These are phyloP conservation scores for Argentina anserina DNA, from an alignment of 306 rosid genomes.

Conservation along the genomic window DNA sequence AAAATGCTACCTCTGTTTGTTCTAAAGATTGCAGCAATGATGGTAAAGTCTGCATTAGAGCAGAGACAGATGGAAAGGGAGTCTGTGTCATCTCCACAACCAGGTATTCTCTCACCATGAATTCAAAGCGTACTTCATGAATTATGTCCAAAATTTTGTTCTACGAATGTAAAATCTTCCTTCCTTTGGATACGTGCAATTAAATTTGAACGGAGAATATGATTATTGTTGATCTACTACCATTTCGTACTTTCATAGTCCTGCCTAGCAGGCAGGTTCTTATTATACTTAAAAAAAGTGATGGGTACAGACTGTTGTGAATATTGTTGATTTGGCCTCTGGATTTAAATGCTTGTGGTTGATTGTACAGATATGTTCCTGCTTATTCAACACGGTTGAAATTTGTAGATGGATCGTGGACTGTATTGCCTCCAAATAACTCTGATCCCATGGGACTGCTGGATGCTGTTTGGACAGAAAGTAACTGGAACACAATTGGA, in stretches of 20 bases:
- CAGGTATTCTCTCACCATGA: slow-evolving; percentile 50
- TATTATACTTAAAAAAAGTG: too few relatives aligned
- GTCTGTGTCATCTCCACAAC: slow-evolving; percentile 78
- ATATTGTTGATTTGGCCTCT: background rate
- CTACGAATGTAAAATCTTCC: background rate
- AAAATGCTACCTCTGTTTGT: slow-evolving; percentile 50
- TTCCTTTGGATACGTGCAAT: background rate
- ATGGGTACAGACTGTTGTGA: background rate
- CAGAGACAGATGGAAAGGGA: slow-evolving; percentile 75
- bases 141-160: background rate
- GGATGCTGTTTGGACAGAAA: slow-evolving; percentile 92
- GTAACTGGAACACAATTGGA: slow-evolving; percentile 83
- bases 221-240: background rate
- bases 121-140: slow-evolving; percentile 5
- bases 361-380: slow-evolving; percentile 71
- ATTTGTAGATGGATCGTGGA: slow-evolving; percentile 69
- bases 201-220: background rate
- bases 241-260: background rate
- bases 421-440: slow-evolving; percentile 63
- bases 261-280: background rate
- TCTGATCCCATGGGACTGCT: slow-evolving; percentile 65
- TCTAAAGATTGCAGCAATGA: slow-evolving; percentile 57
- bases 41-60: slow-evolving; percentile 70
- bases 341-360: slow-evolving; percentile 15
- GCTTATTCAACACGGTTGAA: slow-evolving; percentile 84